phyloP scores from a whole-genome alignment of 768 basidiomycete species.

The Pleurotus sapidus region DNA sequence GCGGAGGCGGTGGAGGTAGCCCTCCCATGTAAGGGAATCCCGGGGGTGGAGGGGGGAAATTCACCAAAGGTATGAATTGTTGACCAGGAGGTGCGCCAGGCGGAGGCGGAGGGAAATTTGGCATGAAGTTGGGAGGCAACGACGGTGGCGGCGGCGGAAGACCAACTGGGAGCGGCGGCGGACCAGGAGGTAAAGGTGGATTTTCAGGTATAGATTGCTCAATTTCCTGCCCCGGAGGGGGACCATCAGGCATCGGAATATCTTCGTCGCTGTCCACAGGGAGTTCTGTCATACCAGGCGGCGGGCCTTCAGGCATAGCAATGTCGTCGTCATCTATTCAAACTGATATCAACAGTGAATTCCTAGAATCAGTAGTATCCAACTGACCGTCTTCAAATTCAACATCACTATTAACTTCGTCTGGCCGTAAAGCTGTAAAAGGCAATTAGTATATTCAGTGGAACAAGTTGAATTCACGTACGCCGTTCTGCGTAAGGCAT shows the following conservation, averaged over 20 bases:
- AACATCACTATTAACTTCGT: conserved; percentile 63
- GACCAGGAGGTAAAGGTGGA: conserved; percentile 15
- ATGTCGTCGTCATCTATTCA: conserved; percentile 54
- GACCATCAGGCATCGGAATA: conserved; percentile 86
- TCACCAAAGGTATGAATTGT: too few relatives aligned
- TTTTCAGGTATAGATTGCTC: conserved; percentile 18
- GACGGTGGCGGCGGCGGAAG: conserved; percentile 27
- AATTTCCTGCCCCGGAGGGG: conserved; percentile 47
- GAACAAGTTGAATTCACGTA: conserved; percentile 35
- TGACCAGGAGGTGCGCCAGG: conserved; percentile 17
- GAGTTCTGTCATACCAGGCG: conserved; percentile 49
- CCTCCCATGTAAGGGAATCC: conserved; percentile 24
- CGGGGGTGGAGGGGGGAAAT: conserved; percentile 12
- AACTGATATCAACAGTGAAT: not conserved
- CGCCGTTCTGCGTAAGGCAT: conserved; percentile 93
- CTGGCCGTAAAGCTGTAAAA: conserved; percentile 51
- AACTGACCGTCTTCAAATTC: conserved; percentile 44
- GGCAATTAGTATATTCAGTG: not conserved
- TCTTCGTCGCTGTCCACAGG: conserved; percentile 80
- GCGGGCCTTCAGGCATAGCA: conserved; percentile 62
- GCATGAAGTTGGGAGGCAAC: conserved; percentile 12
- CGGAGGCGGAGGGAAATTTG: conserved; percentile 24
- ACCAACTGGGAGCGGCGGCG: conserved; percentile 22
- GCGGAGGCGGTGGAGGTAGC: conserved; percentile 21
- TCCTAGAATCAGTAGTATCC: not conserved